Evolutionary conservation across 345 rosid species (phyloP).

Genomic region (Cardamine chenopodiifolia): DNA sequence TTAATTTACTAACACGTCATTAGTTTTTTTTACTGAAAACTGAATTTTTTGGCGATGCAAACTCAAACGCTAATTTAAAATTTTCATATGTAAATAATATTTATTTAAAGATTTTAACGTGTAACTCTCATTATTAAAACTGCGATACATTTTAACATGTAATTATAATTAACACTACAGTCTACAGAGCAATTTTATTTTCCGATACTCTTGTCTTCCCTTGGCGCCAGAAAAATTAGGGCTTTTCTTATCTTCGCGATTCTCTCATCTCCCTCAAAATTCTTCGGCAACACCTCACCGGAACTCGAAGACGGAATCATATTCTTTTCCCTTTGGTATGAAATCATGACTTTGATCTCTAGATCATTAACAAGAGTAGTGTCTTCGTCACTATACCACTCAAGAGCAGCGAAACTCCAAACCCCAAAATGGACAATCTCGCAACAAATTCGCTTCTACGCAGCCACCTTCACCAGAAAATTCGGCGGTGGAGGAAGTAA

Average conservation of each 20-base stretch:
- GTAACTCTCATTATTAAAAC: no score
- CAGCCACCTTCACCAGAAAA: not conserved
- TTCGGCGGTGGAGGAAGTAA: not conserved
- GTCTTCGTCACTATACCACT: constrained; percentile 29
- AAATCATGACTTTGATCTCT: constrained; percentile 39
- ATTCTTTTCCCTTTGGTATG: not conserved
- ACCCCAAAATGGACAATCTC: constrained; percentile 26
- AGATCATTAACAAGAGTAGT: constrained; percentile 27
- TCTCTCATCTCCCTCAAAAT: not conserved
- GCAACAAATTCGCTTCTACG: constrained; percentile 26
- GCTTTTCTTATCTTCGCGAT: not conserved
- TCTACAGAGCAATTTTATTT: no score
- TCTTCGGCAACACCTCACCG: constrained; percentile 19
- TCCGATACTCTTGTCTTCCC: no score
- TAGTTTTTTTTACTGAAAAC: no score
- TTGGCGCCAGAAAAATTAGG: constrained; percentile 15
- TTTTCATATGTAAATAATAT: no score
- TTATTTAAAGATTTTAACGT: no score
- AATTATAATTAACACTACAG: no score
- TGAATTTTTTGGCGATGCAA: no score
- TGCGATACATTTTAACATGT: no score
- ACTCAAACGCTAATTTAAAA: no score
- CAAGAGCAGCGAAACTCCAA: constrained; percentile 23
- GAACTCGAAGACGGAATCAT: not conserved
- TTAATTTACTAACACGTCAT: no score